Base-by-base conservation (phyloP, 305 asterid genomes). In the Fraxinus velutina region DNA sequence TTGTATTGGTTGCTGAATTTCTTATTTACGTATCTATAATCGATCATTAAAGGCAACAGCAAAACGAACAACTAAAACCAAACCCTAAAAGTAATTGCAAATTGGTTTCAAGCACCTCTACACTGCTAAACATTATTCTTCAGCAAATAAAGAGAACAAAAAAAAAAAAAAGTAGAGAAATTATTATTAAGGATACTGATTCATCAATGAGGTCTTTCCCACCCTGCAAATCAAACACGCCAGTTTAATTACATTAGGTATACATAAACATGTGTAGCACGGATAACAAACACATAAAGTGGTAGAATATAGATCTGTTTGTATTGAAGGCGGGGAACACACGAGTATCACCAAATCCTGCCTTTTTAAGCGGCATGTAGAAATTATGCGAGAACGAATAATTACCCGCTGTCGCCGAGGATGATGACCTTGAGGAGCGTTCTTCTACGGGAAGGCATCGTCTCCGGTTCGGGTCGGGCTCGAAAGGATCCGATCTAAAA, bases 341-440 rank as follows among this genome's bases (percentile, higher is more conserved):
- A 73, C 21, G 44, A 27, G 24, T 12, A 71, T 39, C 71, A 76
- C 29, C 74, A 57, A 50, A 81, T 19, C 13, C 36, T 15, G 21
- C 78, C 33, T 81, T 39, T 22, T 39, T n/a, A 76, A 76, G 33
- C 64, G 10, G n/a, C 33, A 1, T 10, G 74, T 66, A 37, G 74
- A 66, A 66, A 68, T 68, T 68, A 29, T 27, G 37, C 74, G 37
- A 10, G 74, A 6, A 8, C 4, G 75, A 68, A 29, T 22, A 88
- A 92, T 86, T 3, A 94, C 98, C 98, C 98, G 86, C 98, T 94
- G 80, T 94, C 98, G 74, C 98, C 98, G 88, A 94, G 98, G 86
- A 94, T 94, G 93, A 94, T 94, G 84, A 94, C 98, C 92, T 94
- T 94, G 89, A 94, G 93, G 82, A 94, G 96, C 27, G 98, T 92